These are phyloP conservation scores for Euphrasia confusa DNA, from an alignment of 257 asterid genomes.

Conservation along the genomic window DNA sequence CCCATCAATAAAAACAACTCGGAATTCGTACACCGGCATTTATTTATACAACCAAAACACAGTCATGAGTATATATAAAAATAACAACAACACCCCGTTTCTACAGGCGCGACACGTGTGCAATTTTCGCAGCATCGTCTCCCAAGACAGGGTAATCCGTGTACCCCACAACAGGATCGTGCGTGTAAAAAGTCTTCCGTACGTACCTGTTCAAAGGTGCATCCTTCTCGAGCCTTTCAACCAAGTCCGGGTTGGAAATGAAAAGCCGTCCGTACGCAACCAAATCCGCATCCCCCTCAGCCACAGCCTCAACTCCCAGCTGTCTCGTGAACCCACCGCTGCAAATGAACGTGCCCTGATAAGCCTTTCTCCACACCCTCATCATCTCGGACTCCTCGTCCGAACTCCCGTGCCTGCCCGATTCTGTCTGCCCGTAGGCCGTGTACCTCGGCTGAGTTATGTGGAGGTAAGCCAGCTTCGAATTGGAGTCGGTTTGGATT, in stretches of 20 bases:
- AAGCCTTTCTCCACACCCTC: slow-evolving; percentile 56
- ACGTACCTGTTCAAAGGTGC: slow-evolving; percentile 49
- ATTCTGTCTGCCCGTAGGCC: slow-evolving; percentile 49
- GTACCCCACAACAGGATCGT: slow-evolving; percentile 60
- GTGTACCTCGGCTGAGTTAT: slow-evolving; percentile 88
- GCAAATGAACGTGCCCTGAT: slow-evolving; percentile 55
- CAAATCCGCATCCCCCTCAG: slow-evolving; percentile 47
- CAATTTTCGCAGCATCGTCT: slow-evolving; percentile 5
- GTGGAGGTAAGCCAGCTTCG: slow-evolving; percentile 70
- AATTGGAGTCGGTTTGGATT: slow-evolving; percentile 38
- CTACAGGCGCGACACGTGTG: slow-evolving; percentile 35
- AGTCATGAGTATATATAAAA: too few relatives aligned
- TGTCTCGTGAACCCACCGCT: slow-evolving; percentile 67
- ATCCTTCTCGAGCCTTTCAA: slow-evolving; percentile 40
- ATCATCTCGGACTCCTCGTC: slow-evolving; percentile 60
- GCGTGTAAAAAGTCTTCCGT: slow-evolving; percentile 60
- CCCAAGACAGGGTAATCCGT: slow-evolving; percentile 60
- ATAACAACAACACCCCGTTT: not conserved
- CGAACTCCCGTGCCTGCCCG: slow-evolving; percentile 65
- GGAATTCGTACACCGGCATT: too few relatives aligned
- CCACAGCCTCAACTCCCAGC: slow-evolving; percentile 61
- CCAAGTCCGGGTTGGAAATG: slow-evolving; percentile 69
- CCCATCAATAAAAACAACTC: too few relatives aligned
- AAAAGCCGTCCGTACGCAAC: slow-evolving; percentile 61
- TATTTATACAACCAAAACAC: too few relatives aligned